Base-by-base conservation (phyloP, 2,329 filamentous ascomycete genomes). In the Botrytis sinoallii region DNA sequence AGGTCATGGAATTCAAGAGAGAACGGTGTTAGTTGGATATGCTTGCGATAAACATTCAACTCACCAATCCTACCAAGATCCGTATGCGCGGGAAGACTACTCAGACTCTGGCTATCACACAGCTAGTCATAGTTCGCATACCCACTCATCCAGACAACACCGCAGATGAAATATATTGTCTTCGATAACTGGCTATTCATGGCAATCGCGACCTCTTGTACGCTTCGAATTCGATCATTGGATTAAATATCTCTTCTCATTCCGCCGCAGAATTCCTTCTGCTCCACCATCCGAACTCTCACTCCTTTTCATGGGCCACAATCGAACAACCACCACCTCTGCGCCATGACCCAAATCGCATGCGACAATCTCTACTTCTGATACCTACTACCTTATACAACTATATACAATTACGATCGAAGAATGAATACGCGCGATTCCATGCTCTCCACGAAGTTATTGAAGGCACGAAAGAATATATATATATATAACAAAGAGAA, bases 1-100 rank as follows among this genome's bases (percentile, higher is more conserved):
- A 76, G 89, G 89, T 55, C 91, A 93, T 79, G 77, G 77, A n/a
- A 84, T 91, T 46, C 87, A 90, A 78, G 90, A 92, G 79, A 91
- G 89, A 81, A 90, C 88, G 0, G 87, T 93, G 7, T 84, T 92
- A n/a, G 90, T 93, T 38, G 91, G 91, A 72, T 93, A 92, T 77
- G 86, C 88, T 60, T 93, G 91, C 80, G 82, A 85, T 38, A 81
- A 76, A 57, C 90, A 92, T 78, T 79, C 80, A 9, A 74, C 70
- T 29, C 61, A 72, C 20, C 48, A 68, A 61, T 0, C 64, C 20
- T 72, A 72, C 32, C 75, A 77, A 60, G 44, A 64, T 75, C 67
- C 73, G 73, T 44, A 72, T 73, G 57, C 76, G 40, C 71, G 74
- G 46, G 76, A 76, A 61, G 77, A 78, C 64, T 80, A 81, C 73